Conservation (phyloP, 805 yeast species). For the Teunomyces panamensis region DNA sequence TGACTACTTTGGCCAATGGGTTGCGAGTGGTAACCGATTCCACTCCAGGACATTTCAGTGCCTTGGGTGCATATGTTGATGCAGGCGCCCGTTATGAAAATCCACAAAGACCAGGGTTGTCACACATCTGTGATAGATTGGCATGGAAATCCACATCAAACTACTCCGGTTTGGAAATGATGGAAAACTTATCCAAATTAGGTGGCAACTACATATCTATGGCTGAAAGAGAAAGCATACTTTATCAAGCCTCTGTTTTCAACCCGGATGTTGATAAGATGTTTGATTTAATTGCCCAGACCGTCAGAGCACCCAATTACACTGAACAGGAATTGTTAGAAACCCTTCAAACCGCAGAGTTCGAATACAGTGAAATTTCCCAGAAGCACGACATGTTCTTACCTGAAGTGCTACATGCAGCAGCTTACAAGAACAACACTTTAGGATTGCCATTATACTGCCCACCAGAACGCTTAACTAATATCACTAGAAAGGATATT, state of each 20-base stretch:
- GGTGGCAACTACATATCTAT: constrained; percentile 96
- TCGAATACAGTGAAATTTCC: constrained; percentile 81
- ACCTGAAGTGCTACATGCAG: constrained; percentile 86
- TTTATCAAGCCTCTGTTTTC: constrained; percentile 94
- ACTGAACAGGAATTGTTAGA: constrained; percentile 69
- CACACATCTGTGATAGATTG: constrained; percentile 81
- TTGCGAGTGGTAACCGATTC: constrained; percentile 79
- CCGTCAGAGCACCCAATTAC: constrained; percentile 69
- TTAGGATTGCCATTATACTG: constrained; percentile 85
- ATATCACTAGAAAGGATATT: constrained; percentile 52
- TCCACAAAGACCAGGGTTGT: constrained; percentile 57
- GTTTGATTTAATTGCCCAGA: constrained; percentile 73
- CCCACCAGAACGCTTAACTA: constrained; percentile 63
- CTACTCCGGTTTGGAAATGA: constrained; percentile 63
- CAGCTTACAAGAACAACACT: constrained; percentile 70
- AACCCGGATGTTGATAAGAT: constrained; percentile 77
- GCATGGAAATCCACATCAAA: constrained; percentile 74
- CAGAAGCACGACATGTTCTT: constrained; percentile 78
- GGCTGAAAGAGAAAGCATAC: constrained; percentile 84
- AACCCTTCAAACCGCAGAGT: constrained; percentile 68
- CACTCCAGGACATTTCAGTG: constrained; percentile 86
- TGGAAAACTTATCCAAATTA: constrained; percentile 66
- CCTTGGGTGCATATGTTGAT: constrained; percentile 82
- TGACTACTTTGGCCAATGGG: constrained; percentile 64
- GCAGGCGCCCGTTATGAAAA: constrained; percentile 89